Percentiles rank a stretch among this genome's conserved stretches.
Evolutionary conservation across 495 filamentous ascomycete genomes (phyloP).

Genomic region (Letharia lupina): DNA sequence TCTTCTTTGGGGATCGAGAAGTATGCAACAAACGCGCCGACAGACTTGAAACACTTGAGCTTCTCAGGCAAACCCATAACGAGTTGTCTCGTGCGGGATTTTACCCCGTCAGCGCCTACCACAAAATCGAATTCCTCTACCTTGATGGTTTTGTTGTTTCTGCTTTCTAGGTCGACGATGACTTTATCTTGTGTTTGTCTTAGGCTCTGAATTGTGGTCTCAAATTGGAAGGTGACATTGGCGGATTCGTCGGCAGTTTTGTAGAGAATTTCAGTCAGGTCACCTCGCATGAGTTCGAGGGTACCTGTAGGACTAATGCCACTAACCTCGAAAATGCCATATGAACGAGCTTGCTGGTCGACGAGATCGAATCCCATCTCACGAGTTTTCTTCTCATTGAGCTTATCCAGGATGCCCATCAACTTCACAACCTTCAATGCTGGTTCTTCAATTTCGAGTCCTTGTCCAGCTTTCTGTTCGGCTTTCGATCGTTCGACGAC

Average conservation of each 20-base stretch:
- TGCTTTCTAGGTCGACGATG: constrained; percentile 24
- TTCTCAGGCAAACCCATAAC: constrained; percentile 15
- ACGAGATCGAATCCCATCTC: constrained; percentile 20
- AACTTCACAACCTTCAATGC: constrained; percentile 16
- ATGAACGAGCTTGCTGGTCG: constrained; percentile 17
- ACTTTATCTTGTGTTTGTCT: constrained; percentile 20
- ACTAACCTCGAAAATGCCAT: constrained; percentile 14
- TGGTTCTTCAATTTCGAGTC: constrained; percentile 21
- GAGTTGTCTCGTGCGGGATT: constrained; percentile 18
- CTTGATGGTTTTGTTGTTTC: constrained; percentile 24
- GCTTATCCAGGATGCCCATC: constrained; percentile 19
- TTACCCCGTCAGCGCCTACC: constrained; percentile 24
- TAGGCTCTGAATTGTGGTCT: constrained; percentile 17
- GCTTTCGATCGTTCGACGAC: constrained; percentile 22
- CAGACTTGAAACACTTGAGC: constrained; percentile 19
- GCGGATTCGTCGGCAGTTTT: constrained; percentile 16
- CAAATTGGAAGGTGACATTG: constrained; percentile 18
- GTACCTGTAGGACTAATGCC: constrained; percentile 17
- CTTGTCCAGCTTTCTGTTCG: constrained; percentile 20
- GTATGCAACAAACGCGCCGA: constrained; percentile 20
- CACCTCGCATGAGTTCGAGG: constrained; percentile 22
- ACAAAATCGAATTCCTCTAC: constrained; percentile 29
- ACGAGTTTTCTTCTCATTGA: constrained; percentile 15
- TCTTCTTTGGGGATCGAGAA: constrained; percentile 21
- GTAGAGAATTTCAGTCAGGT: constrained; percentile 20